Percentiles rank a stretch among this genome's conserved stretches.
Conservation (phyloP, 106 monocot genomes). For the Allium cepa region DNA sequence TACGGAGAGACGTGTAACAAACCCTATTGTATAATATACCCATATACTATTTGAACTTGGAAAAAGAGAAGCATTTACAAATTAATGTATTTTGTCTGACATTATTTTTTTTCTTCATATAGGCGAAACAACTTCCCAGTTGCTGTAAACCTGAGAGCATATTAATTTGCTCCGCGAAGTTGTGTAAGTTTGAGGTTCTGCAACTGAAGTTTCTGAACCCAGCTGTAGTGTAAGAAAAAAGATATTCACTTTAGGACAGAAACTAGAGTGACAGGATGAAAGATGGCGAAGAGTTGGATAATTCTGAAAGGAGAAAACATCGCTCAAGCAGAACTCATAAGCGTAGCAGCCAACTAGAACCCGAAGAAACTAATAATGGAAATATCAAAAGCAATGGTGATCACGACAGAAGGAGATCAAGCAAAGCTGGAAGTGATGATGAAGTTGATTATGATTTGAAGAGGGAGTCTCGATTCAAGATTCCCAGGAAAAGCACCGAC, state of each 20-base stretch:
- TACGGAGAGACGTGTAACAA: too few species aligned
- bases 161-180: background rate
- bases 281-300: conserved; percentile 46
- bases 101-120: too few species aligned
- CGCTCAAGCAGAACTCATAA: conserved; percentile 43
- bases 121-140: too few species aligned
- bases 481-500: conserved; percentile 36
- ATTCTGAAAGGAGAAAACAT: conserved; percentile 46
- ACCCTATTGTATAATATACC: too few species aligned
- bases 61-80: too few species aligned
- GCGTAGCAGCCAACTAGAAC: conserved; percentile 23
- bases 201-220: conserved; percentile 39
- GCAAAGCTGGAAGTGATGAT: conserved; percentile 29
- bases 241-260: conserved; percentile 24
- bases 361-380: conserved; percentile 27
- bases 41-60: too few species aligned
- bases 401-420: conserved; percentile 18
- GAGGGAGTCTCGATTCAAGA: conserved; percentile 44
- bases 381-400: conserved; percentile 37
- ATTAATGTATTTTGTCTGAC: too few species aligned
- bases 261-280: conserved; percentile 25
- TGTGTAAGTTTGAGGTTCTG: background rate
- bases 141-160: too few species aligned
- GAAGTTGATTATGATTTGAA: conserved; percentile 50
- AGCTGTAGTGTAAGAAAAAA: conserved; percentile 35